A percentile compares a stretch with the other conserved stretches of the same genome.
Evolutionary conservation across 371 early-diverging fungal genomes (phyloP).

Genomic region (Lichtheimia corymbifera): DNA sequence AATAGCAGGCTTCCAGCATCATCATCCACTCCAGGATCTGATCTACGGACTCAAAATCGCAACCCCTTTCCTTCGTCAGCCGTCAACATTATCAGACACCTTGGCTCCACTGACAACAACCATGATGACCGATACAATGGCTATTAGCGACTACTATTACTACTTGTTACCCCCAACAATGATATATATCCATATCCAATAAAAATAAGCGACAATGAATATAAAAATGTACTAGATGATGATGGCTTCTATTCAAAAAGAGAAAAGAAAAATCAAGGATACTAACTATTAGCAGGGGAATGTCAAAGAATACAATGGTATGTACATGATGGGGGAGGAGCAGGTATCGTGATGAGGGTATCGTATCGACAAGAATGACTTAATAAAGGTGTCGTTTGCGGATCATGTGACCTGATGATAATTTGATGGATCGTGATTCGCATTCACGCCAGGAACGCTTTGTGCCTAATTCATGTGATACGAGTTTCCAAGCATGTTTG

Average conservation of each 20-base stretch:
- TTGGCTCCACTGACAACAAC: not conserved
- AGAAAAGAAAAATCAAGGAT: too few relatives aligned
- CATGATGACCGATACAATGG: constrained; percentile 23
- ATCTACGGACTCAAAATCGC: not conserved
- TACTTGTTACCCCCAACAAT: too few relatives aligned
- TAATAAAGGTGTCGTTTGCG: constrained; percentile 15
- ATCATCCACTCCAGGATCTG: not conserved
- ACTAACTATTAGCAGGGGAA: too few relatives aligned
- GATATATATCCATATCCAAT: too few relatives aligned
- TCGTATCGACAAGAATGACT: too few relatives aligned
- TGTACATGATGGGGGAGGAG: too few relatives aligned
- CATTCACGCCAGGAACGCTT: constrained; percentile 42
- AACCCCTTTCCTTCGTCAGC: not conserved
- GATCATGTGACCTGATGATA: constrained; percentile 15
- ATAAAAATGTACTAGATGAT: too few relatives aligned
- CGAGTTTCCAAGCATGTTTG: constrained; percentile 46
- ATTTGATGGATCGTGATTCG: constrained; percentile 30
- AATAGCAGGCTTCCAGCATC: not conserved
- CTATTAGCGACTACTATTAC: not conserved
- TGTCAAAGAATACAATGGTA: too few relatives aligned
- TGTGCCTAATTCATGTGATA: constrained; percentile 28
- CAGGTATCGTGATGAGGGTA: too few relatives aligned
- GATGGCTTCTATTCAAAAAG: too few relatives aligned
- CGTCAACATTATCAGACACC: not conserved
- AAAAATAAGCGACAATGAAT: too few relatives aligned